These are phyloP conservation scores for Filobasidium floriforme DNA, from an alignment of 768 basidiomycete species.

Conservation along the genomic window DNA sequence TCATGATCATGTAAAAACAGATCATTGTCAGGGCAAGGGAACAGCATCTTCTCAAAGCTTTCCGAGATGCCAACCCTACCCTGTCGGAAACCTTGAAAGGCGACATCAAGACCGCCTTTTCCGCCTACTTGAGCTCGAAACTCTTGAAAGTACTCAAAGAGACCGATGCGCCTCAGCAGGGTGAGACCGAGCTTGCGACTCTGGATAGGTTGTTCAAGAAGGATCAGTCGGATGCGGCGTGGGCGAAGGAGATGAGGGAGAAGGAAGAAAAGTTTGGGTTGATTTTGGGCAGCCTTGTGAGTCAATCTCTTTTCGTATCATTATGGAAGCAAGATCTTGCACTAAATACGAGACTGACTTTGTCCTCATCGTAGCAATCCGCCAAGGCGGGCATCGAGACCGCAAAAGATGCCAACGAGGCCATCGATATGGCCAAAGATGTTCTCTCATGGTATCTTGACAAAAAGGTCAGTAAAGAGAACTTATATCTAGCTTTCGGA, in stretches of 20 bases:
- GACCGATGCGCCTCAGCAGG: constrained; percentile 50
- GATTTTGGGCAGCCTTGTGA: constrained; percentile 71
- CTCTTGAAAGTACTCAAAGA: constrained; percentile 60
- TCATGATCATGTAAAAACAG: constrained; percentile 48
- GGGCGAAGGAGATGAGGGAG: constrained; percentile 64
- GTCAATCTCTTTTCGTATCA: constrained; percentile 30
- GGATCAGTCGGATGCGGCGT: constrained; percentile 51
- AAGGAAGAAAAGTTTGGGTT: constrained; percentile 89
- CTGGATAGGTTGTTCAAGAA: constrained; percentile 58
- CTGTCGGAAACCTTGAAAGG: constrained; percentile 58
- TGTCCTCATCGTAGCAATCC: constrained; percentile 5
- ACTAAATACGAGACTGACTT: neutral
- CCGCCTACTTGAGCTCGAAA: constrained; percentile 53
- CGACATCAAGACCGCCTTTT: constrained; percentile 60
- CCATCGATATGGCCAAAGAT: constrained; percentile 71
- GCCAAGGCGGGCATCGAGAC: constrained; percentile 15
- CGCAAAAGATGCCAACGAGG: constrained; percentile 25
- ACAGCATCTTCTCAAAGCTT: constrained; percentile 45
- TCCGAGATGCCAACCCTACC: constrained; percentile 28
- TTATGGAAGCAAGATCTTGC: neutral
- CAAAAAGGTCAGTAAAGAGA: constrained; percentile 53
- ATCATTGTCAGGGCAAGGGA: constrained; percentile 86
- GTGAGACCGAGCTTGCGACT: constrained; percentile 48
- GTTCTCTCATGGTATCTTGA: constrained; percentile 67
- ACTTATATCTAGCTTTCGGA: neutral